A percentile compares a stretch with the other conserved stretches of the same genome.
These are phyloP conservation scores for Lanmaoa pseudosensibilis DNA, from an alignment of 768 basidiomycete species.

Conservation along the genomic window DNA sequence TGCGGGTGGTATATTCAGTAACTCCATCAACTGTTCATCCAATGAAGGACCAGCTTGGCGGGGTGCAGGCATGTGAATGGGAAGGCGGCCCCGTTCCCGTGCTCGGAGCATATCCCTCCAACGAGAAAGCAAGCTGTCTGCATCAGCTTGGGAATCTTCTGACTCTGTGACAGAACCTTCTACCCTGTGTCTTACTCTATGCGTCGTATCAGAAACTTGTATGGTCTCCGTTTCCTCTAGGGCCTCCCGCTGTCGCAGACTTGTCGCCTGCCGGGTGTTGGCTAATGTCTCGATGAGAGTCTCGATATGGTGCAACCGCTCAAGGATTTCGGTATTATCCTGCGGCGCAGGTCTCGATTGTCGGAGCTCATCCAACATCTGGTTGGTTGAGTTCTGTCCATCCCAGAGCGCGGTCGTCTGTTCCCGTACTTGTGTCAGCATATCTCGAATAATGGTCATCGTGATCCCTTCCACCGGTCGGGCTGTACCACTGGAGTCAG, in stretches of 20 bases:
- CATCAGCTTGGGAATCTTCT: slow-evolving; percentile 26
- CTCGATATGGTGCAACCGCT: slow-evolving; percentile 31
- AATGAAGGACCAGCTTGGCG: slow-evolving; percentile 49
- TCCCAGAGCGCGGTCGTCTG: slow-evolving; percentile 61
- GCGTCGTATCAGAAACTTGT: slow-evolving; percentile 15
- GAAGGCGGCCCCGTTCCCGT: slow-evolving; percentile 26
- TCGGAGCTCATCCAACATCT: slow-evolving; percentile 62
- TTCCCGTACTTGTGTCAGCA: slow-evolving; percentile 58
- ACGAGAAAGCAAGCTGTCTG: slow-evolving; percentile 27
- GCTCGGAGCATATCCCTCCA: slow-evolving; percentile 29
- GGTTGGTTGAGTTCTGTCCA: slow-evolving; percentile 59
- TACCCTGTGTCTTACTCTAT: slow-evolving; percentile 12
- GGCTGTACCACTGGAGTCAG: slow-evolving; percentile 38
- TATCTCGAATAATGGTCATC: slow-evolving; percentile 48
- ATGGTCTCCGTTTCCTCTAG: slow-evolving; percentile 18
- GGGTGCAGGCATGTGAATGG: slow-evolving; percentile 48
- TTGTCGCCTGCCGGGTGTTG: not conserved
- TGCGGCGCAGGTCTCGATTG: slow-evolving; percentile 41
- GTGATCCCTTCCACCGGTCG: slow-evolving; percentile 35
- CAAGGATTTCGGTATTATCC: slow-evolving; percentile 42
- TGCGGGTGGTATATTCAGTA: slow-evolving; percentile 49
- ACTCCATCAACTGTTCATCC: slow-evolving; percentile 59
- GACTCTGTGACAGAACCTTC: slow-evolving; percentile 34
- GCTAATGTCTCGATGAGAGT: slow-evolving; percentile 19
- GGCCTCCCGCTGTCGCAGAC: slow-evolving; percentile 1